Base-by-base conservation (phyloP, 108 stramenopile species). In the Mediolabrus comicus region DNA sequence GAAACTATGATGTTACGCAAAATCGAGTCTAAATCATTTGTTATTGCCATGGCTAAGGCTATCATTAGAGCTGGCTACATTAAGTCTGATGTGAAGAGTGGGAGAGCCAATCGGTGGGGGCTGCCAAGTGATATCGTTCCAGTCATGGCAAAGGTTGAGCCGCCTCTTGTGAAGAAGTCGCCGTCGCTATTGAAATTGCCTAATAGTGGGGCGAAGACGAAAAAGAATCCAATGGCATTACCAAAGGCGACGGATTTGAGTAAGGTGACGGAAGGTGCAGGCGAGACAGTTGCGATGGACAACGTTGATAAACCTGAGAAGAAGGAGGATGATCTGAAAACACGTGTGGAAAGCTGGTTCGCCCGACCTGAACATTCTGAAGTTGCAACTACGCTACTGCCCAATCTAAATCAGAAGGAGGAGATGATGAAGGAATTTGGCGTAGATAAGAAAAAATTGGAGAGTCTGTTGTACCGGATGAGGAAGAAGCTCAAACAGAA, bases 1-100 rank as follows among this genome's bases (percentile, higher is more conserved):
- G 71, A 67, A 35, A 30, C 4, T 2, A 30, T 64, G 52, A 72
- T 72, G 71, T 54, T 72, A 2, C 1, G 27, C 3, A 56, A 57
- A 30, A 67, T 72, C 22, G 65, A 67, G 25, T 34, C 16, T 13
- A 72, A 72, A 56, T 59, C 56, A 3, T 67, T 67, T 56, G 59
- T 56, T 26, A 72, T 67, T 66, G 59, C 55, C 27, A 67, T 72
- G 30, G 53, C 34, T 2, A 67, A 67, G 54, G 71, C 71, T 8
- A 56, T 72, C 4, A 14, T 59, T 13, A 14, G 71, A 25, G 71
- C 71, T 31, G 71, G 71, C 0, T 72, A 67, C 16, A 59, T 30
- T 3, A 72, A 67, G 27, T 57, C 58, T 59, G 63, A 59, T 22
- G 6, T 51, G 8, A 29, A 41, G 28, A 69, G 58, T 28, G 68